Evolutionary conservation across 345 rosid genomes (phyloP).

Genomic region (Eucalyptus viminalis): DNA sequence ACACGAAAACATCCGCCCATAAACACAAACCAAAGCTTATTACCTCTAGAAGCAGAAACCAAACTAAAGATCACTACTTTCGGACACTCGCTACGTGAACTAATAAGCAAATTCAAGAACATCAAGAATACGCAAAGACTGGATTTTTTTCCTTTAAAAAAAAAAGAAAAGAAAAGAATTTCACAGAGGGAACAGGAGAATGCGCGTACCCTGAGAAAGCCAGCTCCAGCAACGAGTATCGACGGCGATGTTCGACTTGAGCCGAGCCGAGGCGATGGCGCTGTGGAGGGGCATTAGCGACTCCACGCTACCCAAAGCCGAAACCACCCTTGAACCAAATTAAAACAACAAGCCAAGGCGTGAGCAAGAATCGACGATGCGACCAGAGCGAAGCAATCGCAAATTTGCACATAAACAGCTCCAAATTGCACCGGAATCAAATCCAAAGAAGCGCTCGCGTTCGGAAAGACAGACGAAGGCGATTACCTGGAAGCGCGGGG

Average conservation of each 20-base stretch:
- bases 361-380: background rate
- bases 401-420: background rate
- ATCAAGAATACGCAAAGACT: background rate
- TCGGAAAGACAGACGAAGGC: background rate
- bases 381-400: background rate
- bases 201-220: constrained; percentile 62
- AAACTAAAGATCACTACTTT: background rate
- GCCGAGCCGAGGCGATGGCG: constrained; percentile 75
- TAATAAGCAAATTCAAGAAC: background rate
- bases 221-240: constrained; percentile 90
- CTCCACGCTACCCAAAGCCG: constrained; percentile 54
- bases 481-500: constrained; percentile 30
- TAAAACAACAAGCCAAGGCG: background rate
- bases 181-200: background rate
- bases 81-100: background rate
- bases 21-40: background rate
- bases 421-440: background rate
- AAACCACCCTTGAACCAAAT: constrained; percentile 32
- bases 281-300: constrained; percentile 80
- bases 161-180: background rate
- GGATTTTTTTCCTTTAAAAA: background rate
- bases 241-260: constrained; percentile 63
- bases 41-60: background rate
- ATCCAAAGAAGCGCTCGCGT: background rate
- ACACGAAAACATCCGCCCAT: background rate